These are phyloP conservation scores for Isatis lusitanica DNA, from an alignment of 441 rosid species.

Conservation along the genomic window DNA sequence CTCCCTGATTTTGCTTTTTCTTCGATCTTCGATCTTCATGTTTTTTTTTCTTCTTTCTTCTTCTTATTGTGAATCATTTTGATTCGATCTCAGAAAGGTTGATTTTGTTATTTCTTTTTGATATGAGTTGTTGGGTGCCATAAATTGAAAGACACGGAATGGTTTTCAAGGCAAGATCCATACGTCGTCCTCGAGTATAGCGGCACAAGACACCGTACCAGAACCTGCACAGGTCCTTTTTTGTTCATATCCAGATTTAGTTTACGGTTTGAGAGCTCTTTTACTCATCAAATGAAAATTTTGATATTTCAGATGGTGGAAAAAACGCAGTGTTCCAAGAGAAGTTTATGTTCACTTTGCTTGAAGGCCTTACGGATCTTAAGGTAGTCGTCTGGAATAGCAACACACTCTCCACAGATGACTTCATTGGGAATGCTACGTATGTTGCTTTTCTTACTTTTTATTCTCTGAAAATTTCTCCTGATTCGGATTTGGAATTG, in stretches of 20 bases:
- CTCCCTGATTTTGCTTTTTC: too few relatives aligned
- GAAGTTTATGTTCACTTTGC: constrained; percentile 70
- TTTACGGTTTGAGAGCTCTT: not conserved
- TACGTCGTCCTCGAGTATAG: constrained; percentile 79
- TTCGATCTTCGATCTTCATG: too few relatives aligned
- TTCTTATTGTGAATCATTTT: not conserved
- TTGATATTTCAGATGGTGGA: constrained; percentile 88
- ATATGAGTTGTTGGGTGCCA: constrained; percentile 74
- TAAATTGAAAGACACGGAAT: constrained; percentile 88
- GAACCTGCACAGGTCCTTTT: constrained; percentile 85
- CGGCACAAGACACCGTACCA: constrained; percentile 59
- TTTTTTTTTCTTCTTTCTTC: not conserved
- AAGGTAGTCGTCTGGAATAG: constrained; percentile 78
- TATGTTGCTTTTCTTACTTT: constrained; percentile 37
- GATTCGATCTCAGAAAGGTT: not conserved
- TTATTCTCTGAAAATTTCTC: too few relatives aligned
- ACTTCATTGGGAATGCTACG: constrained; percentile 87
- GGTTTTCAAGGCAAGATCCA: constrained; percentile 92
- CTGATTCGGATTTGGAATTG: not conserved
- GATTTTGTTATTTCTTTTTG: not conserved
- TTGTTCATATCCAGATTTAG: too few relatives aligned
- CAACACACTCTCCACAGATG: constrained; percentile 62
- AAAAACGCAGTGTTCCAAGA: constrained; percentile 85
- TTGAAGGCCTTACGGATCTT: constrained; percentile 84
- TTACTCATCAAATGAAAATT: too few relatives aligned